These are phyloP conservation scores for Naganishia albida DNA, from an alignment of 1,284 basidiomycete species.

Conservation along the genomic window DNA sequence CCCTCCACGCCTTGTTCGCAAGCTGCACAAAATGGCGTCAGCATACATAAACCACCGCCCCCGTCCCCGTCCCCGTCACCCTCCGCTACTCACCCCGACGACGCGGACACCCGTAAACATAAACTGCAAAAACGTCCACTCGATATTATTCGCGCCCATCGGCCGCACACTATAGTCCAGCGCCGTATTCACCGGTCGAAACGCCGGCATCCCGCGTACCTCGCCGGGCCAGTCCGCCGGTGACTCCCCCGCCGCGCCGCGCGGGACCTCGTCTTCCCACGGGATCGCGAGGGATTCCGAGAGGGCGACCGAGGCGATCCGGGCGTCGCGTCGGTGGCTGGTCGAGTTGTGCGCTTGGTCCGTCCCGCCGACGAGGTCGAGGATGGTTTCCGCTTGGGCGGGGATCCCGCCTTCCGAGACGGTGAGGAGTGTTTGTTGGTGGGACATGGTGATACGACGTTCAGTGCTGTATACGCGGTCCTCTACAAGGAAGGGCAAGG, in stretches of 20 bases:
- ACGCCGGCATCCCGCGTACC: slow-evolving; percentile 15
- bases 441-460: slow-evolving; percentile 16
- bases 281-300: slow-evolving; percentile 26
- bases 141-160: slow-evolving; percentile 30
- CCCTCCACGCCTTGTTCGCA: slow-evolving; percentile 27
- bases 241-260: neutral
- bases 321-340: slow-evolving; percentile 4
- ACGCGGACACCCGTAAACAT: slow-evolving; percentile 31
- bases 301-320: slow-evolving; percentile 25
- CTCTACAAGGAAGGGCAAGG: too few relatives aligned
- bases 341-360: slow-evolving; percentile 11
- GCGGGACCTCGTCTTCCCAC: too few relatives aligned
- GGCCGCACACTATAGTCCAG: slow-evolving; percentile 14
- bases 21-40: neutral
- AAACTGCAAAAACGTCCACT: slow-evolving; percentile 31
- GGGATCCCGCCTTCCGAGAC: slow-evolving; percentile 31
- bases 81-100: slow-evolving; percentile 12
- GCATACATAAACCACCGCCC: neutral
- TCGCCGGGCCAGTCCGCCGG: slow-evolving; percentile 23
- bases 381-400: slow-evolving; percentile 9
- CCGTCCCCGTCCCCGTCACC: neutral
- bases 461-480: too few relatives aligned
- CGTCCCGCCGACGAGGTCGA: slow-evolving; percentile 28
- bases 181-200: slow-evolving; percentile 13
- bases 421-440: slow-evolving; percentile 28